Base-by-base conservation (phyloP, 2,329 filamentous ascomycete genomes). In the Neopestalotiopsis sp. region DNA sequence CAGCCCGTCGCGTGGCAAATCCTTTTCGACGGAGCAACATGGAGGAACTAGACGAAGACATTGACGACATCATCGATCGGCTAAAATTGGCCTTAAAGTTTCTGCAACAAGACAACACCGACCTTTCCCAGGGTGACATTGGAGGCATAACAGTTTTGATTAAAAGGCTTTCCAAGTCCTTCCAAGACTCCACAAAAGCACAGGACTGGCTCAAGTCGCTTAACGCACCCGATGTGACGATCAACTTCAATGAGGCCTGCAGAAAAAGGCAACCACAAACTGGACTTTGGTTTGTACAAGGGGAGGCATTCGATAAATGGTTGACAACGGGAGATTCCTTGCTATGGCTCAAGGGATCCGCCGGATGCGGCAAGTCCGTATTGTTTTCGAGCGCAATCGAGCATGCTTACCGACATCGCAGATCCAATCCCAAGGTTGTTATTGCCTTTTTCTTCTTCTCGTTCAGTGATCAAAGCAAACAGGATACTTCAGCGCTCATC, bases 391-490 rank as follows among this genome's bases (percentile, higher is more conserved):
- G 79, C 1, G 73, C 77, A 9, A 79, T 82, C 58, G 78, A 80
- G 56, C 68, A 77, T 57, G 61, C 75, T 1, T 71, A 70, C 24
- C 69, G 71, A 12, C 69, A 74, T 64, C 71, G 66, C 5, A 69
- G 59, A 14, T 74, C 70, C 13, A 74, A 73, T 24, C 70, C 72
- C 7, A 59, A 66, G 6, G 73, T 76, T 12, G 79, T 74, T 0
- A 63, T 82, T 13, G 78, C 75, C 1, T 82, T 79, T 69, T 83
- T 83, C 71, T 83, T 79, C 72, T 83, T 83, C 64, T 76, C 79
- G 3, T 82, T 81, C 70, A 79, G 77, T 58, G 79, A 82, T 57
- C 34, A 70, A 1, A 59, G 49, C 10, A 82, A 82, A 56, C 78
- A 80, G 68, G 70, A 76, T 34, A 30, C 71, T 0, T 78, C 72